These are phyloP conservation scores for Leccinum aurantiacum DNA, from an alignment of 768 basidiomycete genomes.

Conservation along the genomic window DNA sequence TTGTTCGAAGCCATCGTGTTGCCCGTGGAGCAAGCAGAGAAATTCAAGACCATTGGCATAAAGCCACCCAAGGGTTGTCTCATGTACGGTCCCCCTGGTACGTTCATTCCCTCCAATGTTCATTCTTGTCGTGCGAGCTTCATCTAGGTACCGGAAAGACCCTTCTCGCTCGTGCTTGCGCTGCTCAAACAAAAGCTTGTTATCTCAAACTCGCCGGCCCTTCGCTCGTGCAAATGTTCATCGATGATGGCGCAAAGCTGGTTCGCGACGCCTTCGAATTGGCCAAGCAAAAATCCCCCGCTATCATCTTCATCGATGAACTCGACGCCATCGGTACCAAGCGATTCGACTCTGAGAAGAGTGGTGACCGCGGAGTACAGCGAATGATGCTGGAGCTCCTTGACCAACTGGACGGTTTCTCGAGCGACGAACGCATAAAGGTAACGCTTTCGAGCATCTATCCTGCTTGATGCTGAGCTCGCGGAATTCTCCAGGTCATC, in stretches of 20 bases:
- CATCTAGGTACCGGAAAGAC: constrained; percentile 90
- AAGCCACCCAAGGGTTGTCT: constrained; percentile 96
- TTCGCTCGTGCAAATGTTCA: constrained; percentile 99
- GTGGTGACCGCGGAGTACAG: constrained; percentile 99
- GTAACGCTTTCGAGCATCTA: constrained; percentile 37
- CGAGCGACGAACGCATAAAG: constrained; percentile 97
- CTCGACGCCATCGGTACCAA: constrained; percentile 99
- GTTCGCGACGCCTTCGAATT: constrained; percentile 98
- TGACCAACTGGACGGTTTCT: constrained; percentile 97
- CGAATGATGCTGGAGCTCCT: constrained; percentile 98
- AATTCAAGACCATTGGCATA: constrained; percentile 98
- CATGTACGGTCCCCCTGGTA: constrained; percentile 99
- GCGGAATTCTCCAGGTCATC: constrained; percentile 66
- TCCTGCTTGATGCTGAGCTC: constrained; percentile 3
- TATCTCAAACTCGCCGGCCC: constrained; percentile 98
- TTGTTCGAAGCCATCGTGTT: constrained; percentile 96
- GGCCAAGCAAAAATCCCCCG: constrained; percentile 96
- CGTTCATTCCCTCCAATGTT: constrained; percentile 5
- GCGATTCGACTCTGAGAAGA: constrained; percentile 98
- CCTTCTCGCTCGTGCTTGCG: constrained; percentile 94
- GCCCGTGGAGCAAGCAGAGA: constrained; percentile 98
- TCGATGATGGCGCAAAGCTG: constrained; percentile 98
- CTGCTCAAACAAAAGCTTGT: constrained; percentile 96
- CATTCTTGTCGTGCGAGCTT: constrained; percentile 2
- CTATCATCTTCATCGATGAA: constrained; percentile 99